Conservation (phyloP, 768 basidiomycete genomes). For the Leucocoprinus sp. region DNA sequence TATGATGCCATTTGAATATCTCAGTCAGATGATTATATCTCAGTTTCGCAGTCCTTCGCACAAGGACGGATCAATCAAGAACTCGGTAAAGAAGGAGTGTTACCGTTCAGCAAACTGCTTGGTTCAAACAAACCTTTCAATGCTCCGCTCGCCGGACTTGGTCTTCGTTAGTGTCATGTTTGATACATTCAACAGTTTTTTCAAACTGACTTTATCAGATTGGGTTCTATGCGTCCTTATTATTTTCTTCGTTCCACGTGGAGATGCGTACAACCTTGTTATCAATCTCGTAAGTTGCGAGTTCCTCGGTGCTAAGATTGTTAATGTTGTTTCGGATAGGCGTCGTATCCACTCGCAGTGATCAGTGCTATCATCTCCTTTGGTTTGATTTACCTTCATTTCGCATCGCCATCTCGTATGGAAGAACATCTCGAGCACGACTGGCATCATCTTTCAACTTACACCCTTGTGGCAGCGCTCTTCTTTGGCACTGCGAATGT, state of each 20-base stretch:
- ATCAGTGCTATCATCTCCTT: constrained; percentile 40
- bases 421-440: neutral
- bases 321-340: constrained; percentile 10
- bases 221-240: constrained; percentile 23
- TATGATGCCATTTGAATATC: constrained; percentile 12
- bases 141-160: constrained; percentile 45
- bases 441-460: neutral
- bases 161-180: constrained; percentile 30
- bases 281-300: constrained; percentile 34
- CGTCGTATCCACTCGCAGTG: constrained; percentile 34
- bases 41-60: constrained; percentile 13
- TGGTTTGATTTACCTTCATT: constrained; percentile 32
- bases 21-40: constrained; percentile 12
- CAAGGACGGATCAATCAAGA: constrained; percentile 44
- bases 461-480: constrained; percentile 12
- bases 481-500: constrained; percentile 55
- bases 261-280: constrained; percentile 55
- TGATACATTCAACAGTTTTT: neutral
- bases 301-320: neutral
- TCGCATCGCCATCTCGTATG: neutral
- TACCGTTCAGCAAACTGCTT: constrained; percentile 49
- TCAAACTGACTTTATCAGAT: constrained; percentile 17
- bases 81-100: constrained; percentile 46
- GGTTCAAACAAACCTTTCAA: constrained; percentile 49
- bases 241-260: constrained; percentile 36